These are phyloP conservation scores for Hyphopichia buzzinii DNA, from an alignment of 1,139 yeast species.

Conservation along the genomic window DNA sequence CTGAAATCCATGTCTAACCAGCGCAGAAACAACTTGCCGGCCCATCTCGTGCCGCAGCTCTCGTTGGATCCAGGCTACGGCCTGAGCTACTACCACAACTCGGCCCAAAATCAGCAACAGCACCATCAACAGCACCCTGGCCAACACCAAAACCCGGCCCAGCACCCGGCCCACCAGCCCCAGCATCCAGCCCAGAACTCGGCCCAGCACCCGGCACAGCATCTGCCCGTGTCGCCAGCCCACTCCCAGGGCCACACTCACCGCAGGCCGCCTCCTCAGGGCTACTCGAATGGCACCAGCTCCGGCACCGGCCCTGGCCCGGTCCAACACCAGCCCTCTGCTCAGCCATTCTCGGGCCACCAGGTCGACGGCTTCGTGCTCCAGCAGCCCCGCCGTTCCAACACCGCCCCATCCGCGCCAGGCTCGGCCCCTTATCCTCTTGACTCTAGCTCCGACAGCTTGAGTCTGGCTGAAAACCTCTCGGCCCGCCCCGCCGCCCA, in stretches of 20 bases:
- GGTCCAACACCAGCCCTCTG: slow-evolving; percentile 5
- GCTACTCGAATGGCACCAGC: not conserved
- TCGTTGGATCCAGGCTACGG: slow-evolving; percentile 15
- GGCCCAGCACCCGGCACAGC: slow-evolving; percentile 2
- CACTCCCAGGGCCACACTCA: too few relatives aligned
- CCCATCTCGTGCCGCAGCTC: slow-evolving; percentile 36
- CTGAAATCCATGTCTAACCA: too few relatives aligned
- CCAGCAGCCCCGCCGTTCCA: slow-evolving; percentile 3
- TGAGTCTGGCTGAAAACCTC: slow-evolving; percentile 2
- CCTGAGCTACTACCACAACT: slow-evolving; percentile 6
- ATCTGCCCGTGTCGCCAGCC: too few relatives aligned
- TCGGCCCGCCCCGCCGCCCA: slow-evolving; percentile 8
- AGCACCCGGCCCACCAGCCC: not conserved
- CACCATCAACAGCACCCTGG: slow-evolving; percentile 2
- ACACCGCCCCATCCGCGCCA: not conserved
- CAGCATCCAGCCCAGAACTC: not conserved
- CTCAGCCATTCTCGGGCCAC: not conserved
- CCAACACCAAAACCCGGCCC: slow-evolving; percentile 3
- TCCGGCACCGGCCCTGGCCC: slow-evolving; percentile 3
- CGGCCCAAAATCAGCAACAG: slow-evolving; percentile 2
- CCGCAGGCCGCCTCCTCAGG: too few relatives aligned
- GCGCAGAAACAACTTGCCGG: slow-evolving; percentile 21
- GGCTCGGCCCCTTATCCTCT: slow-evolving; percentile 6
- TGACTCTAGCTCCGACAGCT: slow-evolving; percentile 3
- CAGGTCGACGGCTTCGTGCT: not conserved